phyloP scores from a whole-genome alignment of 2,329 filamentous ascomycete species.

The Sporothrix luriei region DNA sequence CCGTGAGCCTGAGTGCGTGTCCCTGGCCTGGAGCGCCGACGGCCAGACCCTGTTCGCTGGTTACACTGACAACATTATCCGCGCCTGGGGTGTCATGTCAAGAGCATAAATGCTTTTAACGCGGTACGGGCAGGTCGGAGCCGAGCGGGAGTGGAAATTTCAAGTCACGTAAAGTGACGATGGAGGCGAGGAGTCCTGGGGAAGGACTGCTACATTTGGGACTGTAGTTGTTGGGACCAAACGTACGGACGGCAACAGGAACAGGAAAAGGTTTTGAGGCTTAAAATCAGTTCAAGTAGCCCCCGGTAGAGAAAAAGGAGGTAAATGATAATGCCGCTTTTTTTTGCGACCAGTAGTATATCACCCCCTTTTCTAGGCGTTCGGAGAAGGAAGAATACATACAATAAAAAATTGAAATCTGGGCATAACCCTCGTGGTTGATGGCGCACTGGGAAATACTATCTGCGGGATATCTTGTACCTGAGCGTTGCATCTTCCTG shows the following conservation, averaged over 20 bases:
- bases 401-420: conserved; percentile 25
- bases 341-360: conserved; percentile 27
- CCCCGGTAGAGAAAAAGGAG: conserved; percentile 30
- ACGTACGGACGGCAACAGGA: conserved; percentile 26
- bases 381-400: conserved; percentile 7
- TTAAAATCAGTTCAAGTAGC: conserved; percentile 28
- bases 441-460: background rate
- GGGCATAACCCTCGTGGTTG: background rate
- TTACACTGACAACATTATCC: conserved; percentile 99
- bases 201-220: conserved; percentile 22
- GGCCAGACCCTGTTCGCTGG: conserved; percentile 99
- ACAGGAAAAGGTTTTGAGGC: conserved; percentile 14
- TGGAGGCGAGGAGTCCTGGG: conserved; percentile 15
- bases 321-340: conserved; percentile 29
- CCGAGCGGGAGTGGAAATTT: background rate
- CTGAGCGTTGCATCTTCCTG: background rate
- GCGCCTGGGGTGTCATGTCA: conserved; percentile 97
- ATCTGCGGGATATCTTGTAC: background rate
- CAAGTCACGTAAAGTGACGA: conserved; percentile 8
- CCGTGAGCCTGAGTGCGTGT: conserved; percentile 97
- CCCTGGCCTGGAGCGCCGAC: conserved; percentile 95
- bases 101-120: conserved; percentile 63
- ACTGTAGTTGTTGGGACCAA: conserved; percentile 17
- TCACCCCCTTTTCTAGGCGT: conserved; percentile 25
- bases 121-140: background rate